phyloP scores from a whole-genome alignment of 1,139 yeast genomes.

The Nakaseomyces uthaithaninus region DNA sequence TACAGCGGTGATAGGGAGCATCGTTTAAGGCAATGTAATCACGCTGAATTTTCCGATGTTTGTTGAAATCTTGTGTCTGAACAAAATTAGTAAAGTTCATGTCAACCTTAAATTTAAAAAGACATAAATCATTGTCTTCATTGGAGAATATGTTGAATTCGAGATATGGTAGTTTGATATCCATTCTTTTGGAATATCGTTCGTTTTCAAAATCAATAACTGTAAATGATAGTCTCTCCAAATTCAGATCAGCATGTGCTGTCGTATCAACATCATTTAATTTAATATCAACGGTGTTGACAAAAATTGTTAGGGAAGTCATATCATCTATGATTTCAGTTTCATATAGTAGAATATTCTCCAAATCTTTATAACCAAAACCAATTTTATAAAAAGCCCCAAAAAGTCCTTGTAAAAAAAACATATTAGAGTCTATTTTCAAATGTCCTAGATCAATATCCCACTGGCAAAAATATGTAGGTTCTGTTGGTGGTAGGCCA shows the following conservation, averaged over 20 bases:
- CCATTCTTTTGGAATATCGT: constrained; percentile 51
- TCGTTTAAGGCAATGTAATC: constrained; percentile 63
- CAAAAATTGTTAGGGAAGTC: constrained; percentile 40
- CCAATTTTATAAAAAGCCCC: constrained; percentile 43
- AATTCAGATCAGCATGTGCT: constrained; percentile 26
- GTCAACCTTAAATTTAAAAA: constrained; percentile 44
- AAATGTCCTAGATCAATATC: constrained; percentile 63
- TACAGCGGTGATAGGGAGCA: constrained; percentile 72
- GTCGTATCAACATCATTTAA: constrained; percentile 30
- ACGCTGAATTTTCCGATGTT: constrained; percentile 48
- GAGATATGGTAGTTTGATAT: constrained; percentile 41
- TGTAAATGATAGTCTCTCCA: constrained; percentile 39
- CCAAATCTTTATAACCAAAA: constrained; percentile 62
- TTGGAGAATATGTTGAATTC: constrained; percentile 25
- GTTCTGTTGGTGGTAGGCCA: constrained; percentile 83
- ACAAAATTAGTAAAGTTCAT: constrained; percentile 52
- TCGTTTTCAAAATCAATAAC: constrained; percentile 64
- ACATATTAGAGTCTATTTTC: constrained; percentile 44
- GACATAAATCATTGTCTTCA: constrained; percentile 13
- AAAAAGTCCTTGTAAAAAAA: constrained; percentile 41
- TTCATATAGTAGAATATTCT: constrained; percentile 57
- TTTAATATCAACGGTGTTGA: constrained; percentile 29
- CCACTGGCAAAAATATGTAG: constrained; percentile 88
- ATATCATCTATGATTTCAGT: constrained; percentile 60
- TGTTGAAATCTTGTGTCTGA: constrained; percentile 44